Evolutionary conservation across 225 moss, liverwort and hornwort species (phyloP), one percentile per base, ranked within the genome.

Genomic region (Sphagnum tenellum): DNA sequence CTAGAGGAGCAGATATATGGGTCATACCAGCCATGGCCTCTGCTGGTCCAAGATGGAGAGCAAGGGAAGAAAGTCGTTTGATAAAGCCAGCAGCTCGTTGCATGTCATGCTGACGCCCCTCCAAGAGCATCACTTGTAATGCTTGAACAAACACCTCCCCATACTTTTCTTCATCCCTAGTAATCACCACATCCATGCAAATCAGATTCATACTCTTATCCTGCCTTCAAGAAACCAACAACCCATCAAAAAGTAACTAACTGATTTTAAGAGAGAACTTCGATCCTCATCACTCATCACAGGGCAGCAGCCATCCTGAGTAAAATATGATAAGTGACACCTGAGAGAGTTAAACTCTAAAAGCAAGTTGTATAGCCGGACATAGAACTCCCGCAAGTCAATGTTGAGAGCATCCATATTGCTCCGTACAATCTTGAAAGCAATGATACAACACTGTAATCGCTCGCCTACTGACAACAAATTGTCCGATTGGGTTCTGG

Each of bases 341-440:
- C 96, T 90, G 64, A 79, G 76, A 51, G 83, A 85, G 48, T 84
- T 83, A 9, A 87, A 78, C 69, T 93, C 89, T 8, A 85, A 82
- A 2, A 99, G 80, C 63, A 99, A 69, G 71, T 91, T 99, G 80
- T 93, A 99, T 48, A 93, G 87, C 61, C 86, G 89, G 72, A 83
- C 81, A 70, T 89, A 99, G 56, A 99, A 93, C 12, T 99, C 93
- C 76, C 93, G 78, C 61, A 99, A 80, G 75, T 99, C 98, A 54
- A 93, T 89, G 60, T 86, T 88, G 12, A 99, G 90, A 66, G 93
- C 98, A 69, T 93, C 93, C 87, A 99, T 82, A 67, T 99, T 99
- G 78, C 84, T 87, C 47, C 86, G 83, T 49, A 93, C 85, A 52
- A 99, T 88, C 73, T 89, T 93, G 74, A 93, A 99, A 53, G 98